Evolutionary conservation across 495 filamentous ascomycete genomes (phyloP).

Genomic region (Trichoderma asperelloides): DNA sequence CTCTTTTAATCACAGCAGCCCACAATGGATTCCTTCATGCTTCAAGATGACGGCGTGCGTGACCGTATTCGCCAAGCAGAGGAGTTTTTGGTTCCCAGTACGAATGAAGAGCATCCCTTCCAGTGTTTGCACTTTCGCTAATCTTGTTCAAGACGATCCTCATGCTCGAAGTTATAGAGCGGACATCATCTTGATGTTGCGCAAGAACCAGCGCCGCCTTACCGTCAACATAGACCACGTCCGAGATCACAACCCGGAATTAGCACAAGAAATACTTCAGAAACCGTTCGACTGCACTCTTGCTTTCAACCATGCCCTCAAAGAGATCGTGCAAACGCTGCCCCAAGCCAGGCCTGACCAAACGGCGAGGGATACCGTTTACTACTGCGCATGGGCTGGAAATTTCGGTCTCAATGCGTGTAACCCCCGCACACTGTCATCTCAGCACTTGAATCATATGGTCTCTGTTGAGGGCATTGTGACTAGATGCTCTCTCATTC

Average conservation of each 20-base stretch:
- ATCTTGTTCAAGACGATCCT: conserved; percentile 37
- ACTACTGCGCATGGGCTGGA: conserved; percentile 91
- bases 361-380: conserved; percentile 47
- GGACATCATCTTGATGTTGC: conserved; percentile 87
- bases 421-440: conserved; percentile 88
- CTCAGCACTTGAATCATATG: conserved; percentile 85
- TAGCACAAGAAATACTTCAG: conserved; percentile 81
- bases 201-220: conserved; percentile 67
- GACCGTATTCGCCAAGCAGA: conserved; percentile 72
- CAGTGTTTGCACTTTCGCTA: not conserved
- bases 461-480: conserved; percentile 97
- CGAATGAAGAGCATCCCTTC: conserved; percentile 18
- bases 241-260: conserved; percentile 75
- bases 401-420: conserved; percentile 91
- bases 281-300: conserved; percentile 79
- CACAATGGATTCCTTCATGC: conserved; percentile 62
- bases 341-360: conserved; percentile 49
- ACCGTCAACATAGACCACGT: conserved; percentile 93
- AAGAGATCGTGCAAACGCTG: conserved; percentile 72
- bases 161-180: conserved; percentile 68
- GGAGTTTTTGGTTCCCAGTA: conserved; percentile 84
- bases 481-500: conserved; percentile 87
- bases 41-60: conserved; percentile 72
- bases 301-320: conserved; percentile 84
- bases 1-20: not conserved